Conservation (phyloP, 305 asterid genomes). For the Rubia peregrina region DNA sequence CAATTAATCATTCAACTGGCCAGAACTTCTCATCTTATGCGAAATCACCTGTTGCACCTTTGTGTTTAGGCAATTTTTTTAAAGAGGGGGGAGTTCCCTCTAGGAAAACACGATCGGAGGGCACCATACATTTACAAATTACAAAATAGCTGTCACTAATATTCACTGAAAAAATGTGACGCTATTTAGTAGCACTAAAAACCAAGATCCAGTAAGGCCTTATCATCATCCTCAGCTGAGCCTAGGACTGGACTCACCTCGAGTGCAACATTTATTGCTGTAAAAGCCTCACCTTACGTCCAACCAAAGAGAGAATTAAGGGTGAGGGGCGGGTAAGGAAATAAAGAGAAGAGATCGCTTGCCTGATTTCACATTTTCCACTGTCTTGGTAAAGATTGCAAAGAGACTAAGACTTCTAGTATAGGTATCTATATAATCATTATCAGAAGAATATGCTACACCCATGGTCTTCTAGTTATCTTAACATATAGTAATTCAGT, state of each 20-base stretch:
- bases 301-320: too few relatives aligned
- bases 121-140: neutral
- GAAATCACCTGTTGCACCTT: neutral
- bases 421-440: neutral
- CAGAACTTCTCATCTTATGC: neutral
- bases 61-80: neutral
- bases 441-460: neutral
- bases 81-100: neutral
- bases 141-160: neutral
- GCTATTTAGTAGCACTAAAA: neutral
- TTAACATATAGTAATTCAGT: neutral
- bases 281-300: neutral
- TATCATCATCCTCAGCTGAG: neutral
- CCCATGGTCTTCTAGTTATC: neutral
- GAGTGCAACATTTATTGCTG: neutral
- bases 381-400: too few relatives aligned
- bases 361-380: neutral
- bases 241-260: neutral
- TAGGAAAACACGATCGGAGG: neutral
- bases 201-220: neutral
- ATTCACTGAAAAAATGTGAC: neutral
- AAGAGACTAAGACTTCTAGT: neutral
- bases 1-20: neutral
- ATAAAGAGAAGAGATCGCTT: neutral
- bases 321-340: neutral